These are phyloP conservation scores for Escallonia rubra DNA, from an alignment of 129 eudicot species.

Conservation along the genomic window DNA sequence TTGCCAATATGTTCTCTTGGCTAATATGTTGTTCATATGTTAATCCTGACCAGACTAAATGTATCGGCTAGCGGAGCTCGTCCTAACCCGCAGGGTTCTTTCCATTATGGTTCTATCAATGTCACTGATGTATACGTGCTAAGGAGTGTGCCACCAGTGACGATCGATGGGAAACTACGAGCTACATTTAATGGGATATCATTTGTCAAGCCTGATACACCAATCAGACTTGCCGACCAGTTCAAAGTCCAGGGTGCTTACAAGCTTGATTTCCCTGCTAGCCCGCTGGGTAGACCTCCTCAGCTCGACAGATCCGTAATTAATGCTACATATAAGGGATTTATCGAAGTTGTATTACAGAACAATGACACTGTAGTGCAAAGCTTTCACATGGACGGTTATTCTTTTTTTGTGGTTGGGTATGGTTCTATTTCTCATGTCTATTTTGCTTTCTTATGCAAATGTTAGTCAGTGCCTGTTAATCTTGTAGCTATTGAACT, in stretches of 20 bases:
- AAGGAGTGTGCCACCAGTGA: slow-evolving; percentile 55
- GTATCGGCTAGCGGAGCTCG: slow-evolving; percentile 98
- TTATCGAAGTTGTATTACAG: slow-evolving; percentile 75
- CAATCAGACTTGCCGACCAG: slow-evolving; percentile 84
- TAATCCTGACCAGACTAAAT: slow-evolving; percentile 53
- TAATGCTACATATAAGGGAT: slow-evolving; percentile 84
- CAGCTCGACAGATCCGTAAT: slow-evolving; percentile 62
- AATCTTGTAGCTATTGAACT: slow-evolving; percentile 1
- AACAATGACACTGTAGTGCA: slow-evolving; percentile 81
- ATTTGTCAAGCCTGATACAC: slow-evolving; percentile 76
- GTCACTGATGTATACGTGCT: slow-evolving; percentile 63
- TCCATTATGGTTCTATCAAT: slow-evolving; percentile 72
- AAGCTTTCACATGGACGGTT: slow-evolving; percentile 95
- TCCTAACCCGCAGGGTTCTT: slow-evolving; percentile 99
- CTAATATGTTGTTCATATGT: slow-evolving; percentile 3
- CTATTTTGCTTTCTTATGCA: background rate
- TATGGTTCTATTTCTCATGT: slow-evolving; percentile 18
- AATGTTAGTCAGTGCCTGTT: background rate
- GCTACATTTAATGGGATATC: slow-evolving; percentile 84
- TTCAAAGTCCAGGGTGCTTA: slow-evolving; percentile 69
- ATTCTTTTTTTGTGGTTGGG: slow-evolving; percentile 96
- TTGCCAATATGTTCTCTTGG: background rate
- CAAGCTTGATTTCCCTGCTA: slow-evolving; percentile 80
- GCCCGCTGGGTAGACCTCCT: slow-evolving; percentile 60
- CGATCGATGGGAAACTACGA: slow-evolving; percentile 63